Conservation (phyloP, 2,329 filamentous ascomycete species). For the Botrytis fragariae region DNA sequence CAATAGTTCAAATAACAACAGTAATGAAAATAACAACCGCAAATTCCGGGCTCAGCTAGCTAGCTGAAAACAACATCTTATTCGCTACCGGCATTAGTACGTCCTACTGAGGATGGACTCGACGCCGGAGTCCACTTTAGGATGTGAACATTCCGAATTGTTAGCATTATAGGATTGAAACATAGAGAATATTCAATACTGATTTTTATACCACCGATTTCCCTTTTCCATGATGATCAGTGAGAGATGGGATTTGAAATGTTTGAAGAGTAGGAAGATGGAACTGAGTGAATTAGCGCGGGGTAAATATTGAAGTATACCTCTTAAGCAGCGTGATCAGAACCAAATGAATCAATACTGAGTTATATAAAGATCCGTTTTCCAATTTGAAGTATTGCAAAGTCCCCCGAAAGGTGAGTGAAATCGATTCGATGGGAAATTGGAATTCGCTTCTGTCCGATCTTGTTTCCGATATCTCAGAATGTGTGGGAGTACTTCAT, state of each 20-base stretch:
- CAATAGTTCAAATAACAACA: neutral
- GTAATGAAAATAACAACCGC: neutral
- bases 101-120: neutral
- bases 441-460: neutral
- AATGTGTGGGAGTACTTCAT: neutral
- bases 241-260: rapidly evolving
- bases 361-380: neutral
- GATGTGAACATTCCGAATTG: too few relatives aligned
- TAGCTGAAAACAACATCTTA: neutral
- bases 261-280: neutral
- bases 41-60: neutral
- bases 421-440: too few relatives aligned
- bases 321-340: neutral
- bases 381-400: neutral
- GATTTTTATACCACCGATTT: neutral
- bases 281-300: neutral
- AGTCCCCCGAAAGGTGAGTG: too few relatives aligned
- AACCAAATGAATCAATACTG: neutral
- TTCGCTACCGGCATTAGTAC: neutral
- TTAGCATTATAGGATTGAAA: neutral
- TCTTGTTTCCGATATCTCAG: neutral
- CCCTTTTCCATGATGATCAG: neutral
- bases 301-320: neutral
- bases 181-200: too few relatives aligned
- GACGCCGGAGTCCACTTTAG: neutral